A percentile compares a stretch with the other conserved stretches of the same genome.
Conservation (phyloP, 202 grass and related monocot genomes). For the Elaeis oleifera region DNA sequence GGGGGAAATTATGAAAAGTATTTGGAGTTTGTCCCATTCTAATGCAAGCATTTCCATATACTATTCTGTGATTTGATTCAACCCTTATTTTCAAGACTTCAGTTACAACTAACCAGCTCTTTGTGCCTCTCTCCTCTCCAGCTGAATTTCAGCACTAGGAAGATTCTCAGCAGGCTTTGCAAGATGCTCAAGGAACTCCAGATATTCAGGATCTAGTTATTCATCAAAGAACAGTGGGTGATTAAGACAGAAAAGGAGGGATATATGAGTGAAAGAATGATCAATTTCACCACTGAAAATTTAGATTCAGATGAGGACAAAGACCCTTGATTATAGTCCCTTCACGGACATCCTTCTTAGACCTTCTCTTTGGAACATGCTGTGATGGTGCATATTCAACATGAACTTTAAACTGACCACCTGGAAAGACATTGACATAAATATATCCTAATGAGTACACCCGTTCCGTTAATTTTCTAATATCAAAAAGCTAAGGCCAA, state of each 20-base stretch:
- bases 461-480: no score
- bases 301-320: background rate
- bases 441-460: no score
- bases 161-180: slow-evolving; percentile 19
- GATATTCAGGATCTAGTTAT: slow-evolving; percentile 21
- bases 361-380: slow-evolving; percentile 7
- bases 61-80: background rate
- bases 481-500: no score
- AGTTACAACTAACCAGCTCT: slow-evolving; percentile 15
- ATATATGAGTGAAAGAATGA: background rate
- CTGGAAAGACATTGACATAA: background rate
- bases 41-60: background rate
- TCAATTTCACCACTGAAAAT: background rate
- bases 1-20: no score
- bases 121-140: slow-evolving; percentile 24
- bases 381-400: slow-evolving; percentile 25
- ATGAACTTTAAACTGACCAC: slow-evolving; percentile 16
- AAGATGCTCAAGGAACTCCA: slow-evolving; percentile 17
- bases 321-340: slow-evolving; percentile 14
- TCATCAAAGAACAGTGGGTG: slow-evolving; percentile 8
- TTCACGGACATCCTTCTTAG: slow-evolving; percentile 21
- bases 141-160: slow-evolving; percentile 27
- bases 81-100: no score
- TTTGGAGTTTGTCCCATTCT: no score
- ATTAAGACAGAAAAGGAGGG: background rate